Conservation (phyloP, 169 alveolate species). For the Plasmodium knowlesi region DNA sequence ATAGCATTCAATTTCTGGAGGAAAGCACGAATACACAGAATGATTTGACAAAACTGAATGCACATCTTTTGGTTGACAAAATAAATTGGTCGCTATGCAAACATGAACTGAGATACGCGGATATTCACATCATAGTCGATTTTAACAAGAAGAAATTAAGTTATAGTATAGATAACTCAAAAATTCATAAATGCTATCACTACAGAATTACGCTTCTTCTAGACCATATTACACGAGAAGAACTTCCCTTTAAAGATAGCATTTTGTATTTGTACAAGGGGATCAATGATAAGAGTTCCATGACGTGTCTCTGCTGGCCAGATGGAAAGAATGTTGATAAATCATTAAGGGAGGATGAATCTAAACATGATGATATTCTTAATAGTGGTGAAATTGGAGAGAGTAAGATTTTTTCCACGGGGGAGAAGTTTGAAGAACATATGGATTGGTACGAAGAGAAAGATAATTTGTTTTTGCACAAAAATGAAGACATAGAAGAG, state of each 20-base stretch:
- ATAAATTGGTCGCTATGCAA: constrained; percentile 7
- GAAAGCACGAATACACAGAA: constrained; percentile 11
- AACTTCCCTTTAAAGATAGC: constrained; percentile 36
- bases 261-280: constrained; percentile 21
- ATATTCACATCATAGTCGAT: constrained; percentile 38
- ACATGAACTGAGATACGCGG: constrained; percentile 30
- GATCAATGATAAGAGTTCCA: constrained; percentile 39
- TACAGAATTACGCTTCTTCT: constrained; percentile 13
- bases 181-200: constrained; percentile 63
- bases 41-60: constrained; percentile 49
- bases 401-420: background rate
- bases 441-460: constrained; percentile 16
- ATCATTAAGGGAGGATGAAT: background rate
- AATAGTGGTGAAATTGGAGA: background rate
- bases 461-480: background rate
- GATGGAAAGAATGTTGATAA: constrained; percentile 16
- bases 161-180: constrained; percentile 49
- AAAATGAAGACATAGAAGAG: constrained; percentile 5
- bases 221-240: constrained; percentile 28
- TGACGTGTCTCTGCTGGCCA: constrained; percentile 19
- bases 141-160: constrained; percentile 16
- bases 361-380: background rate
- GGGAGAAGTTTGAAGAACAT: background rate
- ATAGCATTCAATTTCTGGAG: constrained; percentile 38
- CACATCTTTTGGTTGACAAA: constrained; percentile 6